Base-by-base conservation (phyloP, 352 stramenopile genomes). In the Globisporangium carolinianum region DNA sequence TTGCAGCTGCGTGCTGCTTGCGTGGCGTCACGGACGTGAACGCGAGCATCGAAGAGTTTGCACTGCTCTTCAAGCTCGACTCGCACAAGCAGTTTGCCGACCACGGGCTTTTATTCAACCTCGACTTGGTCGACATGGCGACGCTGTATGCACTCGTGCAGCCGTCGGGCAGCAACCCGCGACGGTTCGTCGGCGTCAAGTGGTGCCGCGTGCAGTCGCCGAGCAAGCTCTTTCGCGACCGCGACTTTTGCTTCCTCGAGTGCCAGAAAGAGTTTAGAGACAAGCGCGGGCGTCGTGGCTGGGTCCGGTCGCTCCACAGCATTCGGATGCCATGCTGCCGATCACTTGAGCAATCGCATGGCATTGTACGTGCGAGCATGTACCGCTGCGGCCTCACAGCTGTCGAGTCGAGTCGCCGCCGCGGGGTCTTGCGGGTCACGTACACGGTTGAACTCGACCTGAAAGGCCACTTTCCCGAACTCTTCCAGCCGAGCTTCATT, bases 381-480 rank as follows among this genome's bases (percentile, higher is more conserved):
- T 94, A 94, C 58, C 72, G 84, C 17, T 92, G 80, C 32, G 84
- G 84, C 8, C 72, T 94, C 18, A 84, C 86, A 12, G 82, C 81
- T 0, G 77, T 94, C 50, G 82, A 94, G 63, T 86, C 76, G 15
- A n/a, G n/a, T n/a, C 70, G 82, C 51, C 77, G 87, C 50, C 81
- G 82, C 0, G 84, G 84, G 7, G 76, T 91, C 35, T 57, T 94
- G 9, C 68, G 78, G 58, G 81, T 89, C 47, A 94, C 82, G 51
- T 90, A 94, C 64, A 92, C 82, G 9, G 72, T 94, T 37, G 82
- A 94, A 56, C 82, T 94, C 60, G 83, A 94, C 54, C 67, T 94
- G 14, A 94, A 94, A 57, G 82, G 84, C 43, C 71, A 76, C n/a
- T 86, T 90, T 56, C 77, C 79, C 4, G 66, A 90, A 60, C 62